Conservation (phyloP, 768 basidiomycete species). For the Exsudoporus frostii region DNA sequence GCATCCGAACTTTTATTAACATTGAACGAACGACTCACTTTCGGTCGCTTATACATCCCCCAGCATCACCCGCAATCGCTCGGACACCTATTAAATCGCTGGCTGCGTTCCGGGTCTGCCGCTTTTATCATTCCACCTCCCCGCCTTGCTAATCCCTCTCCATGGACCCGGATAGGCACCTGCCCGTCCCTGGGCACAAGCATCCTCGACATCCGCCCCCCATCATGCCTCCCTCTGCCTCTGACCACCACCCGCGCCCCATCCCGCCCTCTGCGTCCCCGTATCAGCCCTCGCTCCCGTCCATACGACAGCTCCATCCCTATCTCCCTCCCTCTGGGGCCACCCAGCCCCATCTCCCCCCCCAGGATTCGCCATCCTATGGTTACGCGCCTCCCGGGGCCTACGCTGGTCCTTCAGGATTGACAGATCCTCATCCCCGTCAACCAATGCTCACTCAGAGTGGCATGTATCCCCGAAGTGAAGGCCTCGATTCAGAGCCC, state of each 20-base stretch:
- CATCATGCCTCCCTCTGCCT: constrained; percentile 25
- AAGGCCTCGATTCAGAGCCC: constrained; percentile 51
- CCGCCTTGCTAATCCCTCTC: constrained; percentile 16
- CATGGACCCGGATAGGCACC: constrained; percentile 39
- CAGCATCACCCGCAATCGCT: constrained; percentile 23
- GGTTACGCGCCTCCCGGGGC: constrained; percentile 23
- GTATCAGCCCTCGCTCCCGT: constrained; percentile 45
- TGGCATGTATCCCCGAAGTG: constrained; percentile 31
- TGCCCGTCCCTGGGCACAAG: constrained; percentile 33
- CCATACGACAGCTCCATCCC: constrained; percentile 67
- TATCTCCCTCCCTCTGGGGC: constrained; percentile 54
- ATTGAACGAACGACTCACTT: constrained; percentile 27
- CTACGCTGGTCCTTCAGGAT: constrained; percentile 24
- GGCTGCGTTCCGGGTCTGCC: constrained; percentile 23
- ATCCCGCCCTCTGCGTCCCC: constrained; percentile 22
- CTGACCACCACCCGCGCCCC: constrained; percentile 27
- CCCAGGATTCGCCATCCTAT: constrained; percentile 27
- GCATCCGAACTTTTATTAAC: constrained; percentile 30
- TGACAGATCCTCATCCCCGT: constrained; percentile 25
- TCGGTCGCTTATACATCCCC: constrained; percentile 27
- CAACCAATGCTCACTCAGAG: constrained; percentile 20
- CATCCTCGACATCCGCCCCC: constrained; percentile 26
- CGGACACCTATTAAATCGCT: constrained; percentile 22
- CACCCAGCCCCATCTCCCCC: constrained; percentile 26
- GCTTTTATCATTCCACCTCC: constrained; percentile 14